These are phyloP conservation scores for Brassica balearica DNA, from an alignment of 441 rosid genomes.

Conservation along the genomic window DNA sequence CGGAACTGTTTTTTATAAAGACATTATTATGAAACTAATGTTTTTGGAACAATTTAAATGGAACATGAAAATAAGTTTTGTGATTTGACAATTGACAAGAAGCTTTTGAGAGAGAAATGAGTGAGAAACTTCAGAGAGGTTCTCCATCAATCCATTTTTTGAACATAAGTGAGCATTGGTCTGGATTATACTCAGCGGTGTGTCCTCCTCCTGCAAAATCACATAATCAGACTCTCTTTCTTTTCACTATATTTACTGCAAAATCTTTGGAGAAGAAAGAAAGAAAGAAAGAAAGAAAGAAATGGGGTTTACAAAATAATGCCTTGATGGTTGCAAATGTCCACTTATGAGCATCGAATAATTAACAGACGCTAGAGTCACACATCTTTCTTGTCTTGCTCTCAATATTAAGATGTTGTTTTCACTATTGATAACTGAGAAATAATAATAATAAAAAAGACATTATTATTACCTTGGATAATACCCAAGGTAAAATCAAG, in stretches of 20 bases:
- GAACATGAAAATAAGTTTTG: neutral
- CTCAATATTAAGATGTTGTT: no score
- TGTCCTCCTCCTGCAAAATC: conserved; percentile 63
- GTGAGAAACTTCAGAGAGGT: conserved; percentile 21
- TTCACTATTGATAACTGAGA: no score
- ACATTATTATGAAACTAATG: neutral
- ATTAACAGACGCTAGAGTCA: no score
- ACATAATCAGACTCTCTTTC: neutral
- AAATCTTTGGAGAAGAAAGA: neutral
- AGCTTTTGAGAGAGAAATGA: neutral
- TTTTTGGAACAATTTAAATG: neutral
- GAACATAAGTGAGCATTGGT: conserved; percentile 37
- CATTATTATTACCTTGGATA: no score
- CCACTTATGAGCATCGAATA: no score
- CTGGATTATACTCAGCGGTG: conserved; percentile 57
- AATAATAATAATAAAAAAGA: no score
- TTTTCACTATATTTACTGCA: neutral
- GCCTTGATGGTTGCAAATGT: no score
- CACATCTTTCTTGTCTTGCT: no score
- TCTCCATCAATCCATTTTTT: conserved; percentile 41
- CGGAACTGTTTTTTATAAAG: neutral
- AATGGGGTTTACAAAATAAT: no score
- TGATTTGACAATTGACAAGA: neutral
- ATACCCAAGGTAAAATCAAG: no score
- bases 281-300: no score